Evolutionary conservation across 257 asterid genomes (phyloP), one percentile per base, ranked within the genome.

Genomic region (Primulina huaijiensis): DNA sequence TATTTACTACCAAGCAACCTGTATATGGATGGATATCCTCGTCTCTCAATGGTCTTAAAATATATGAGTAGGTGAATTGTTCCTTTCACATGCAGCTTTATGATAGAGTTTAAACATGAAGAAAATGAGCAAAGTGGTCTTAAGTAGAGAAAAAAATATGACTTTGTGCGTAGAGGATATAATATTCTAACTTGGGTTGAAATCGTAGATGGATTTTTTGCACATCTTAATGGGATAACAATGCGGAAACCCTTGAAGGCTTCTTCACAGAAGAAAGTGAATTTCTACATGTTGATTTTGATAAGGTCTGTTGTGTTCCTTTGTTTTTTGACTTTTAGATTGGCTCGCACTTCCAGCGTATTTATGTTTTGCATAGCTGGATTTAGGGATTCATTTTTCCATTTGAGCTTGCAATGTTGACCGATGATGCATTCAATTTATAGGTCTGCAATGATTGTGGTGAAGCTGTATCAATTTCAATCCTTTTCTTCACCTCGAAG

Each of bases 401-500:
- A 78, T 86, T 80, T 82, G 80, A 77, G 80, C 79, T 23, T 84
- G 89, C 55, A 88, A 92, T 90, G 92, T 91, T 94, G 90, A 94
- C 86, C 84, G 57, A 66, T 90, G 90, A 81, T 84, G 84, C 91
- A 84, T 94, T 88, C 81, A 76, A 81, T 94, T 94, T 94, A 82
- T 94, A 94, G 99, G 99, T 94, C 77, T 85, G 93, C 97, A 88
- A 88, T 71, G 97, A 92, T 72, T 93, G 90, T 87, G 99, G 92
- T 88, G 97, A 88, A 83, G 96, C 96, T 87, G 92, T 92, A 81
- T 88, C 97, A 88, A 83, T 87, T 91, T 80, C 90, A 95, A 74
- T 82, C 95, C 80, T 85, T 87, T 86, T 89, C 89, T 90, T 89
- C 90, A 74, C 89, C 82, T 73, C 79, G 87, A 85, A 89, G 97